These are phyloP conservation scores for Gamsiella multidivaricata DNA, from an alignment of 192 early-diverging fungal genomes.

Conservation along the genomic window DNA sequence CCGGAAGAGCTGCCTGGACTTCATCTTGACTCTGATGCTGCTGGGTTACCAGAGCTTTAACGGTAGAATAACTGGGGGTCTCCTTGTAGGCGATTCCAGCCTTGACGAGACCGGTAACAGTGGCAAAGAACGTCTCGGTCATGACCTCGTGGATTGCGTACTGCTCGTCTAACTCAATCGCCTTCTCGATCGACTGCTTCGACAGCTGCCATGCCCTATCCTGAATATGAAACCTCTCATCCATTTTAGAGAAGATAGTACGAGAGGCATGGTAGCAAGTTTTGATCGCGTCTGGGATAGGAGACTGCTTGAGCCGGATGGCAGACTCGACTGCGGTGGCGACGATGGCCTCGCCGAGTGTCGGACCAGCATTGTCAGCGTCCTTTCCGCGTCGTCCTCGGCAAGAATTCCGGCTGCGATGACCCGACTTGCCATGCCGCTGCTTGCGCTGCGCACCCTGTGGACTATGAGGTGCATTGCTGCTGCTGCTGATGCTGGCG, in stretches of 20 bases:
- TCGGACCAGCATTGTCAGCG: not conserved
- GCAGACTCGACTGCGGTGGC: constrained; percentile 58
- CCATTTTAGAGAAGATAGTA: constrained; percentile 45
- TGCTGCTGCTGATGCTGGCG: not conserved
- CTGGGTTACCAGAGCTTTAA: not conserved
- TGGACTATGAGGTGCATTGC: not conserved
- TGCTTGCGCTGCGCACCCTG: not conserved
- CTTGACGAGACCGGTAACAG: constrained; percentile 56
- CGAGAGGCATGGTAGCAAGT: constrained; percentile 43
- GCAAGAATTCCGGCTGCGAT: not conserved
- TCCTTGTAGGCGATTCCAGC: constrained; percentile 64
- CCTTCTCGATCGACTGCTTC: constrained; percentile 56
- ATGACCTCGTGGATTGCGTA: constrained; percentile 64
- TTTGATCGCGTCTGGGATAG: constrained; percentile 61
- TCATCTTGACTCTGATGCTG: not conserved
- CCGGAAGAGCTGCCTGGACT: not conserved
- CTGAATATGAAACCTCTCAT: constrained; percentile 58
- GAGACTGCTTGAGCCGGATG: constrained; percentile 64
- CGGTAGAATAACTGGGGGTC: constrained; percentile 49
- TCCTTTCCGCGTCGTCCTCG: not conserved
- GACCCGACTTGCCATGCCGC: not conserved
- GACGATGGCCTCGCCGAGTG: constrained; percentile 52
- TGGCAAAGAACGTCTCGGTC: constrained; percentile 55
- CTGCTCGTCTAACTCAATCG: constrained; percentile 62
- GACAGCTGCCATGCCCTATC: constrained; percentile 62